phyloP scores from a whole-genome alignment of 257 asterid genomes.

The Rehmannia glutinosa region DNA sequence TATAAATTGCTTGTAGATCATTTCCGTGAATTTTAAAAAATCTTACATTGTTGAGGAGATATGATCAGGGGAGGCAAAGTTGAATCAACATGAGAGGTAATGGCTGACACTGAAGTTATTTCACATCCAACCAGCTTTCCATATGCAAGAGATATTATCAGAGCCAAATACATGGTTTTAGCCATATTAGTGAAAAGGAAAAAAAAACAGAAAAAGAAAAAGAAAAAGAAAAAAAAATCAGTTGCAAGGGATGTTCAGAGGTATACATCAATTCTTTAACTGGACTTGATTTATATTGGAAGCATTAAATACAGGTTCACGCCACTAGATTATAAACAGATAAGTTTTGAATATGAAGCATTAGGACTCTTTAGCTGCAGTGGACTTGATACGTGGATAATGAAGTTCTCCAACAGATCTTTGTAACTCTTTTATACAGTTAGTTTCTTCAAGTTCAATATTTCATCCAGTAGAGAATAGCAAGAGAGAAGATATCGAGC shows the following conservation, averaged over 20 bases:
- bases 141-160: conserved; percentile 15
- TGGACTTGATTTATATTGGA: no score
- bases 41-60: conserved; percentile 85
- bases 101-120: conserved; percentile 68
- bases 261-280: no score
- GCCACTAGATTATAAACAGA: no score
- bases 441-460: no score
- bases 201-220: not conserved
- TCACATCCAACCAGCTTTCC: conserved; percentile 82
- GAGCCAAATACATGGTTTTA: conserved; percentile 4
- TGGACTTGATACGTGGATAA: no score
- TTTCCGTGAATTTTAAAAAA: no score
- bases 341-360: no score
- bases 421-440: no score
- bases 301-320: no score
- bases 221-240: not conserved
- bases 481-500: not conserved
- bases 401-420: no score
- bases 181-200: not conserved
- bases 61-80: conserved; percentile 92
- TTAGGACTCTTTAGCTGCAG: no score
- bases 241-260: not conserved
- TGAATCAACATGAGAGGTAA: conserved; percentile 81
- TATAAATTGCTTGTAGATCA: not conserved
- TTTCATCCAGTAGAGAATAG: not conserved